Percentiles rank a stretch among this genome's conserved stretches.
phyloP scores from a whole-genome alignment of 129 eudicot genomes.

The Helichrysum umbraculigerum region DNA sequence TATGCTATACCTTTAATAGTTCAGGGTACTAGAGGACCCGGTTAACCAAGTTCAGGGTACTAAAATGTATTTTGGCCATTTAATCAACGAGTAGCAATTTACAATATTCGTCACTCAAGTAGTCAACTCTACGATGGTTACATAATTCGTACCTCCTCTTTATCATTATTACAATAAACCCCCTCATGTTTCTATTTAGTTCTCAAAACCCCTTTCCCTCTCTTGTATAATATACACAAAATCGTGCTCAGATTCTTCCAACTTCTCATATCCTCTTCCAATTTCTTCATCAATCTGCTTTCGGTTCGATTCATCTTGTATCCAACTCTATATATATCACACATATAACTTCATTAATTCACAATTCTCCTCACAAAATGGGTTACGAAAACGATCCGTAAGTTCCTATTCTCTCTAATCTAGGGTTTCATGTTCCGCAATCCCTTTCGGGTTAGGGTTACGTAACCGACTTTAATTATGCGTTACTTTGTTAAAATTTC shows the following conservation, averaged over 20 bases:
- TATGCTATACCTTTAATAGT: too few species aligned
- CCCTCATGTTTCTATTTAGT: too few species aligned
- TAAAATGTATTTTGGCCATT: too few species aligned
- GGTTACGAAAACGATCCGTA: constrained; percentile 73
- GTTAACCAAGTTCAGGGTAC: too few species aligned
- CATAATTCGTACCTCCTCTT: too few species aligned
- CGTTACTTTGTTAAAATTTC: constrained; percentile 3
- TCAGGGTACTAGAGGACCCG: too few species aligned
- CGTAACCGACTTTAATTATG: neutral
- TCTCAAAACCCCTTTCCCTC: neutral
- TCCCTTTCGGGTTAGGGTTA: constrained; percentile 11
- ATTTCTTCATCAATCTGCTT: constrained; percentile 15
- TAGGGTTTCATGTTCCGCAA: constrained; percentile 36
- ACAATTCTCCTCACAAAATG: constrained; percentile 38
- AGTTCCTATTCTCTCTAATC: constrained; percentile 27
- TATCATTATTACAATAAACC: neutral
- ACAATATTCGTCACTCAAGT: too few species aligned
- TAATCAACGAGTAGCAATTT: too few species aligned
- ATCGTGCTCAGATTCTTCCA: constrained; percentile 1
- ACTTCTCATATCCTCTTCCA: neutral
- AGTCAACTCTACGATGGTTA: too few species aligned
- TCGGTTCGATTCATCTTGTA: constrained; percentile 9
- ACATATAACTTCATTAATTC: neutral
- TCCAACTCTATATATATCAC: neutral
- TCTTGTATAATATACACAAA: neutral